Base-by-base conservation (phyloP, 441 rosid species). In the Gossypium schwendimanii region DNA sequence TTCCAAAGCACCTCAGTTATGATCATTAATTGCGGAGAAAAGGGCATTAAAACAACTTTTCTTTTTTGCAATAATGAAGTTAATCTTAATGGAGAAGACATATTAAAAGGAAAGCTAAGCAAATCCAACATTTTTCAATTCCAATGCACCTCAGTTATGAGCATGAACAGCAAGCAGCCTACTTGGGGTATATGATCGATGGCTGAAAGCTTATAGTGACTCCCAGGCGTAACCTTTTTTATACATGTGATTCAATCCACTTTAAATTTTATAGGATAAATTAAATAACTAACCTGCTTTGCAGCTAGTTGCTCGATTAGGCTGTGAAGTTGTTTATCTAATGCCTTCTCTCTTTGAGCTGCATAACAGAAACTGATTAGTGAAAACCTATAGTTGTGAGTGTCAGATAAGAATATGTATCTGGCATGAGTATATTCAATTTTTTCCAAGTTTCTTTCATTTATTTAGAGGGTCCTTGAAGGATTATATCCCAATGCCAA, bases 301-400 rank as follows among this genome's bases (percentile, higher is more conserved):
- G 80, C 85, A 68, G 88, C 97, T 72, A 90, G 83, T 84, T 92
- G 98, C 84, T 94, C 97, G 65, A 94, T 86, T 71, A 86, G 81
- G 80, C 90, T 85, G 57, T 92, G 97, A 66, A 92, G 95, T 78
- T 92, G 98, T 84, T 88, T 92, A 76, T 92, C 91, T 82, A 94
- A 76, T 75, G 84, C 81, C 87, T 94, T 92, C 81, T 92, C 97
- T 82, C 97, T 91, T 74, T 94, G 97, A 75, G 85, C 94, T 92
- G 89, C 79, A 72, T 9, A 75, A 47, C 49, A 71, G 28, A 65
- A 61, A 54, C 24, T 26, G 23, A 60, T 50, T 50, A 11, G 36
- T 9, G 28, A 75, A 66, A 78, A 76, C 17, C 28, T 21, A 18
- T 20, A 10, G 23, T 24, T 55, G n/a, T 20, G 26, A 20, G 11